phyloP scores from a whole-genome alignment of 768 basidiomycete genomes.

The Suillus cothurnatus region DNA sequence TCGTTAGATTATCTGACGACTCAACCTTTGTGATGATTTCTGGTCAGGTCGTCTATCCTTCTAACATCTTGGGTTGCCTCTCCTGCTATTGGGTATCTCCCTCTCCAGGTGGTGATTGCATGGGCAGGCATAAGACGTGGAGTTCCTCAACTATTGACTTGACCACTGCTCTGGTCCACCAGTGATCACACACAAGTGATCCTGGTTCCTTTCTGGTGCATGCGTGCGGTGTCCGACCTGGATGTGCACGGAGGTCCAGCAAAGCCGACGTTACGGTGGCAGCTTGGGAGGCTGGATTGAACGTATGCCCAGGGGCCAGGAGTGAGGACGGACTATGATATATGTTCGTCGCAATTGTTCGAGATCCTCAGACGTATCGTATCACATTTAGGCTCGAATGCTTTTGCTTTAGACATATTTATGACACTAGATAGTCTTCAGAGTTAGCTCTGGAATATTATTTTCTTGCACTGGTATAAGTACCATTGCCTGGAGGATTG shows the following conservation, averaged over 20 bases:
- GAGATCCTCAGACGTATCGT: no score
- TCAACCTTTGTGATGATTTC: constrained; percentile 15
- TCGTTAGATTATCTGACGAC: constrained; percentile 17
- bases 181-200: constrained; percentile 27
- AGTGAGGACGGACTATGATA: no score
- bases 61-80: constrained; percentile 17
- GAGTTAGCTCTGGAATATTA: no score
- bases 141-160: constrained; percentile 35
- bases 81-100: constrained; percentile 30
- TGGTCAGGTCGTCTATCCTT: constrained; percentile 12
- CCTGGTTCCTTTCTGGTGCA: constrained; percentile 24
- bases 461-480: no score
- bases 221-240: constrained; percentile 24
- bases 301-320: no score
- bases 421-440: no score
- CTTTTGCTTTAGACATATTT: no score
- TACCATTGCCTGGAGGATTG: no score
- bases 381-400: no score
- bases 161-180: constrained; percentile 30
- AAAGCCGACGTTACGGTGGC: neutral
- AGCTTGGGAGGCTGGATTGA: no score
- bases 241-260: constrained; percentile 13
- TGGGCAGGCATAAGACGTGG: constrained; percentile 30
- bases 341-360: no score
- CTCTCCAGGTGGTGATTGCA: constrained; percentile 27